Base-by-base conservation (phyloP, 1,284 basidiomycete genomes). In the Cutaneotrichosporon sp. region DNA sequence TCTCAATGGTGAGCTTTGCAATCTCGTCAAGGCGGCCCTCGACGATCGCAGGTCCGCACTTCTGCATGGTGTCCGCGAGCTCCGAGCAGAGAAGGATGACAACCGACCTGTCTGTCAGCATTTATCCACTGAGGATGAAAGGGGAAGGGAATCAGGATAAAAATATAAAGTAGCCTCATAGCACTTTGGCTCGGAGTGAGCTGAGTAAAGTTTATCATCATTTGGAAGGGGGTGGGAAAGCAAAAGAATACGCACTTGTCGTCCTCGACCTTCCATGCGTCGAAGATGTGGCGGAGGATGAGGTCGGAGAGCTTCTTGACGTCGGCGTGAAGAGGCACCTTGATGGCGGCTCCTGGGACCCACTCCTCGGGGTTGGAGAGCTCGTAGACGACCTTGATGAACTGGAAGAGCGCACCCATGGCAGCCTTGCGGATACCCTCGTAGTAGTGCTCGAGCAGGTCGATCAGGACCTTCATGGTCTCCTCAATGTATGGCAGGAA, bases 391-490 rank as follows among this genome's bases (percentile, higher is more conserved):
- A 89, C 91, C 73, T 89, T 82, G 63, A 97, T 82, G 71, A 91
- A 88, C 66, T 90, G 86, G 67, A 98, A 83, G 42, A 98, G 80
- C 16, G 90, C 88, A 39, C 91, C 87, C 6, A 89, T 85, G 37
- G 92, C 88, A 45, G 89, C 86, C 81, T 98, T 98, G 66, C 96
- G 82, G 76, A 98, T 97, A 31, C 94, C 96, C 75, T 98, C 93
- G 76, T 97, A 97, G 78, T 96, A 98, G 76, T 97, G 92, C 25
- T 84, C 79, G 31, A 97, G 80, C 47, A 96, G 80, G n/a, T 79
- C 78, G 61, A 90, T 80, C 43, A 98, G 83, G 67, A 92, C 88
- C 54, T 90, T 79, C 46, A 89, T 84, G 65, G 83, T 86, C 61
- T 77, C 66, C 67, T 79, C 77, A 44, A 81, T 64, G 72, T 84